Conservation (phyloP, 2,329 filamentous ascomycete species). For the Pseudogymnoascus sp. region DNA sequence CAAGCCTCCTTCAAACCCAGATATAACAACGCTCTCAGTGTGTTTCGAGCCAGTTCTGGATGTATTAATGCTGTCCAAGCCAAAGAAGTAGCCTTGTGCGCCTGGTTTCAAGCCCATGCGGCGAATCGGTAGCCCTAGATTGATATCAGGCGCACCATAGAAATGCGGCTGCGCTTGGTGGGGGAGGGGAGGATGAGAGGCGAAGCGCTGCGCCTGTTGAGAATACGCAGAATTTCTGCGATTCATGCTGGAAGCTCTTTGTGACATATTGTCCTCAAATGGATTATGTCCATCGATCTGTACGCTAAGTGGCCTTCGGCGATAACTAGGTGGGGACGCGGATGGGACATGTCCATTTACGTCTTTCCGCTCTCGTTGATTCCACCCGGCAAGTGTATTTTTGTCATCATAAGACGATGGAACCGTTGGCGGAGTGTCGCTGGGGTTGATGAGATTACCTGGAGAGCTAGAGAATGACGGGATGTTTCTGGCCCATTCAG, state of each 20-base stretch:
- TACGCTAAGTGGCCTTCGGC: conserved; percentile 44
- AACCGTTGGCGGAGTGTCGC: conserved; percentile 34
- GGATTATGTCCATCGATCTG: conserved; percentile 30
- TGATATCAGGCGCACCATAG: conserved; percentile 65
- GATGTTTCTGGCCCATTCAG: conserved; percentile 39
- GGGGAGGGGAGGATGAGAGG: conserved; percentile 55
- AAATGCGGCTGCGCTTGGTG: conserved; percentile 72
- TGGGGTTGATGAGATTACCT: conserved; percentile 34
- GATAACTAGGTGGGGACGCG: conserved; percentile 28
- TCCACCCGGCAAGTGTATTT: conserved; percentile 21
- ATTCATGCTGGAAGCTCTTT: conserved; percentile 33
- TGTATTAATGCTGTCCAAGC: conserved; percentile 62
- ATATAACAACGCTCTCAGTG: conserved; percentile 58
- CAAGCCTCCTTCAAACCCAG: conserved; percentile 72
- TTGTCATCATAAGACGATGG: conserved; percentile 28
- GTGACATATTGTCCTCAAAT: conserved; percentile 42
- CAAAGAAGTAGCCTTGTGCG: conserved; percentile 67
- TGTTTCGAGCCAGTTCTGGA: conserved; percentile 23
- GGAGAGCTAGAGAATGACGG: conserved; percentile 34
- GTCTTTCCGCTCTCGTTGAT: conserved; percentile 21
- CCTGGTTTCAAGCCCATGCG: conserved; percentile 51
- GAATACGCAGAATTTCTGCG: conserved; percentile 46
- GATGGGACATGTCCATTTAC: conserved; percentile 20
- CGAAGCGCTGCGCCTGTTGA: conserved; percentile 37
- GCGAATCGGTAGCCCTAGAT: conserved; percentile 44